A percentile compares a stretch with the other conserved stretches of the same genome.
phyloP scores from a whole-genome alignment of 208 protist species.

The Acanthamoeba royreba region DNA sequence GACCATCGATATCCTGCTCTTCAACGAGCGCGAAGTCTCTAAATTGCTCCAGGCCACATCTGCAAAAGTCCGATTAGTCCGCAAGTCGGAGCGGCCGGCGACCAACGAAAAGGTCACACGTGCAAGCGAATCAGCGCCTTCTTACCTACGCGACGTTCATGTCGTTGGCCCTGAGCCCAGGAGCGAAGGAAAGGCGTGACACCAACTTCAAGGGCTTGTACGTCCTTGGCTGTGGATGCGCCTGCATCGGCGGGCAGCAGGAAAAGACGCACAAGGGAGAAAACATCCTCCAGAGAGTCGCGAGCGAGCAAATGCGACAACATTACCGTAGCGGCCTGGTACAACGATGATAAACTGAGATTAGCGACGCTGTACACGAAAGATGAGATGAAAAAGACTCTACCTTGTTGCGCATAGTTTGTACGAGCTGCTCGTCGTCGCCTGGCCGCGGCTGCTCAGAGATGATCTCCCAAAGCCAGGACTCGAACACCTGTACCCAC shows the following conservation, averaged over 20 bases:
- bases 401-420: not conserved
- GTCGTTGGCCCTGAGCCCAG: not conserved
- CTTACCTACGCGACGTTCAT: not conserved
- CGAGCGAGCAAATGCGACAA: not conserved
- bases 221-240: not conserved
- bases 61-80: not conserved
- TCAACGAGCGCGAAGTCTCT: not conserved
- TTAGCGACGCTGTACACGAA: not conserved
- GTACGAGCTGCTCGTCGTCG: not conserved
- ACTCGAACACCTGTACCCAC: not conserved
- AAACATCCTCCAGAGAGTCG: constrained; percentile 27
- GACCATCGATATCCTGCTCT: not conserved
- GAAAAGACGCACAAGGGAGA: not conserved
- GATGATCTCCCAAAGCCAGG: not conserved
- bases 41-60: not conserved
- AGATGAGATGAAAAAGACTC: not conserved
- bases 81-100: not conserved
- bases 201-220: not conserved
- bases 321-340: not conserved
- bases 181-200: not conserved
- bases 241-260: not conserved
- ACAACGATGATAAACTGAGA: not conserved
- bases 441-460: not conserved
- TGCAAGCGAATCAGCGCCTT: not conserved
- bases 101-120: not conserved